Evolutionary conservation across 208 protist genomes (phyloP), one percentile per base, ranked within the genome.

Genomic region (Lotmaria passim): DNA sequence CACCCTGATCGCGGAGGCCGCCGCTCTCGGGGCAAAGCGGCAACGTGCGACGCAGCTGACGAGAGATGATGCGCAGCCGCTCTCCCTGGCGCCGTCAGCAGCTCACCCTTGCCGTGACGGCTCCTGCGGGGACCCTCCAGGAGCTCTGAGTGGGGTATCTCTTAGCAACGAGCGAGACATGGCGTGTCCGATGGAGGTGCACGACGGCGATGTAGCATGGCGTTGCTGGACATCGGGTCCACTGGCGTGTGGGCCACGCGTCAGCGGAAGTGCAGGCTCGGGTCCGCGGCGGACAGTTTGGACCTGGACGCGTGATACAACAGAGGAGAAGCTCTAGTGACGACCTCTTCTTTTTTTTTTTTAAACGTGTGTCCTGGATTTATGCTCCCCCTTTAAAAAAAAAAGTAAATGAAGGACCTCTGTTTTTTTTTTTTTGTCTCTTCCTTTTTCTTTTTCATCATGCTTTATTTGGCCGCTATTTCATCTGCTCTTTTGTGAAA

Each of bases 1-100:
- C 11, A 60, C 62, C 6, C 70, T 76, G 21, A 12, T 76, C 23
- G 62, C 70, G 0, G 70, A 76, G 17, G 70, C 70, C 1, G 70
- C 70, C 12, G 70, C 70, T 3, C 46, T 76, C 0, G 70, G 70
- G 0, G 53, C 55, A 23, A 69, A 76, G 47, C 70, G 70, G 1
- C 56, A 24, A 12, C 70, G 70, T 12, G 5, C 33, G 7, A 31
- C 31, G 15, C 39, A 53, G 26, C 1, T 43, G 19, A 50, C 41
- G 17, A 21, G 12, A 14, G 39, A 41, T 14, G 30, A 10, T 2
- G 7, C 48, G 26, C 2, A 34, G n/a, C 3, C 7, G n/a, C 21
- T 5, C 31, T 41, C 52, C 19, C 31, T 31, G 14, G 39, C 8
- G 4, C 31, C 6, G 39, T 26, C 52, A 4, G 31, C 52, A 28